Evolutionary conservation across 2,329 filamentous ascomycete species (phyloP).

Genomic region (Juglanconis sp.): DNA sequence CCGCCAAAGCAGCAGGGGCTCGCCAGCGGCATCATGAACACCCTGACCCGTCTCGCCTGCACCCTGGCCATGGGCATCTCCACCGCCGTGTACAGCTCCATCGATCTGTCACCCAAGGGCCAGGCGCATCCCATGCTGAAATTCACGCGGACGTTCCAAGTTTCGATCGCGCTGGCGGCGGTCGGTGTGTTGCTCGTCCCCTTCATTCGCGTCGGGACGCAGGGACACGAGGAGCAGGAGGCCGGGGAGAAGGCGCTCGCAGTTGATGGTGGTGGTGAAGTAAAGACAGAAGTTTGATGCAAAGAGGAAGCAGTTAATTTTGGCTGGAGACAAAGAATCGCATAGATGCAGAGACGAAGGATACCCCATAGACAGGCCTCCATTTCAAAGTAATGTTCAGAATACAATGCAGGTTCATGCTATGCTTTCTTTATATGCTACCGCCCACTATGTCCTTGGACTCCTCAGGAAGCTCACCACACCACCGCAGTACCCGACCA

Average conservation of each 20-base stretch:
- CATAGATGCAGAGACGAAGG: neutral
- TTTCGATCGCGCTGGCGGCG: constrained; percentile 40
- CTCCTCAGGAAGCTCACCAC: constrained; percentile 78
- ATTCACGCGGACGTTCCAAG: constrained; percentile 51
- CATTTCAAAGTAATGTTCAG: neutral
- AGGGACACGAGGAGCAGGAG: constrained; percentile 34
- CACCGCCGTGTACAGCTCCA: constrained; percentile 57
- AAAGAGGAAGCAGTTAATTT: neutral
- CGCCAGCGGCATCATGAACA: constrained; percentile 67
- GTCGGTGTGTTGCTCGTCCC: constrained; percentile 44
- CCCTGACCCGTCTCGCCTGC: constrained; percentile 56
- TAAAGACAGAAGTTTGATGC: neutral
- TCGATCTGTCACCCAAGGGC: constrained; percentile 32
- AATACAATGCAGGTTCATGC: neutral
- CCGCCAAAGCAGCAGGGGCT: constrained; percentile 61
- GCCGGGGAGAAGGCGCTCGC: neutral
- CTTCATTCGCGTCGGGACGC: constrained; percentile 51
- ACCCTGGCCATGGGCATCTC: constrained; percentile 60
- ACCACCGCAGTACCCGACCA: constrained; percentile 85
- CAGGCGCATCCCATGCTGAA: constrained; percentile 42
- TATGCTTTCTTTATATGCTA: neutral
- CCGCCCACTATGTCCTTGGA: constrained; percentile 44
- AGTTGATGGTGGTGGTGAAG: neutral
- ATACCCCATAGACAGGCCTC: neutral
- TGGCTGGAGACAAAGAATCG: neutral